Evolutionary conservation across 805 yeast genomes (phyloP).

Genomic region (Ogataea glucozyma): DNA sequence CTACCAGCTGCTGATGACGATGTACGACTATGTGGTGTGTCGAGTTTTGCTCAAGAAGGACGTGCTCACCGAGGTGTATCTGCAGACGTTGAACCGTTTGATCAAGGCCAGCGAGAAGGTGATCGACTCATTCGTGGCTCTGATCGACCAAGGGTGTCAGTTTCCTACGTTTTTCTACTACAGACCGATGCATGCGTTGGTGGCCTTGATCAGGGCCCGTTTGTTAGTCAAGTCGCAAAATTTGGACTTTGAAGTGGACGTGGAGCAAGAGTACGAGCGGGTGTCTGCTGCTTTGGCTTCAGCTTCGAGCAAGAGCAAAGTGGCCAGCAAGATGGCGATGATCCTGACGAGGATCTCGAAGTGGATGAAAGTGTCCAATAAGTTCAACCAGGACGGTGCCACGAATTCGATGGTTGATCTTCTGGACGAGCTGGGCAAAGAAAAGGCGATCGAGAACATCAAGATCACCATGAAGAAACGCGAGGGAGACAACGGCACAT

Average conservation of each 20-base stretch:
- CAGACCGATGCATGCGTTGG: conserved; percentile 53
- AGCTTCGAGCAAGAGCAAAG: conserved; percentile 31
- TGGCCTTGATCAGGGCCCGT: conserved; percentile 47
- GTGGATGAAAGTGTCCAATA: conserved; percentile 41
- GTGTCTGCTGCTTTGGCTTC: conserved; percentile 28
- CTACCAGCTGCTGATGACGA: conserved; percentile 50
- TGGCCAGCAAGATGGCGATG: conserved; percentile 37
- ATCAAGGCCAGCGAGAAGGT: conserved; percentile 48
- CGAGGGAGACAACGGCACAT: conserved; percentile 31
- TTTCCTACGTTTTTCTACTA: conserved; percentile 56
- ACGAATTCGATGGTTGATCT: conserved; percentile 55
- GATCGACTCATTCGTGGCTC: conserved; percentile 44
- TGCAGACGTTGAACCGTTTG: conserved; percentile 42
- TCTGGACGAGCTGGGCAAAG: conserved; percentile 54
- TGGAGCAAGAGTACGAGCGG: conserved; percentile 33
- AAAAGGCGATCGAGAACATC: conserved; percentile 43
- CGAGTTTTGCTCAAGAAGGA: conserved; percentile 36
- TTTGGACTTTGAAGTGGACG: conserved; percentile 37
- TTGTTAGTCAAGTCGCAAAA: conserved; percentile 45
- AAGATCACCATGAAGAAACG: conserved; percentile 26
- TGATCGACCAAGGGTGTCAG: conserved; percentile 40
- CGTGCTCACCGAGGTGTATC: conserved; percentile 34
- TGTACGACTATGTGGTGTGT: conserved; percentile 54
- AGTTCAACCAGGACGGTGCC: conserved; percentile 49
- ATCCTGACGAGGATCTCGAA: conserved; percentile 38